These are phyloP conservation scores for Kuraishia borneana DNA, from an alignment of 805 yeast species.

Conservation along the genomic window DNA sequence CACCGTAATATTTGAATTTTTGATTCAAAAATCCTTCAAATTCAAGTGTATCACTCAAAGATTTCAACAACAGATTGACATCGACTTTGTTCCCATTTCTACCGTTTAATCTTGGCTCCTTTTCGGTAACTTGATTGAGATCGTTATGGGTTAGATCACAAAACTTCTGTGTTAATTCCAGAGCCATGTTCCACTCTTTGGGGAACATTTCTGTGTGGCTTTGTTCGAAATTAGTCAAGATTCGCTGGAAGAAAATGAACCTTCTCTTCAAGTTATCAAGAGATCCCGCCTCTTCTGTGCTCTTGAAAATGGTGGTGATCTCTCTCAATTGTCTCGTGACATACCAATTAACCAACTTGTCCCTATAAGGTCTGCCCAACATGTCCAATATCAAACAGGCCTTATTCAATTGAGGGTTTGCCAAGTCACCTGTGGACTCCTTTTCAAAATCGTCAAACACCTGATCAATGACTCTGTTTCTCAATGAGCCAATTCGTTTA, in stretches of 20 bases:
- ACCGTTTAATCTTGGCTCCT: constrained; percentile 21
- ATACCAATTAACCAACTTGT: constrained; percentile 63
- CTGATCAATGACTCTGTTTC: constrained; percentile 52
- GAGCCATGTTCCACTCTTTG: constrained; percentile 55
- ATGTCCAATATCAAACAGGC: constrained; percentile 68
- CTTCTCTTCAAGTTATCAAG: constrained; percentile 78
- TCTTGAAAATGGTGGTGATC: constrained; percentile 60
- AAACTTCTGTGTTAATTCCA: constrained; percentile 48
- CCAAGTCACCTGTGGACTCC: constrained; percentile 23
- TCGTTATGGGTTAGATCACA: constrained; percentile 64
- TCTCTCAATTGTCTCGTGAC: constrained; percentile 61
- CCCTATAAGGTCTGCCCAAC: constrained; percentile 43
- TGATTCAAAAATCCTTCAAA: constrained; percentile 68
- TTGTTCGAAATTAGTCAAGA: constrained; percentile 47
- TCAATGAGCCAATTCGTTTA: constrained; percentile 45
- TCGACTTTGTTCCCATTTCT: constrained; percentile 25
- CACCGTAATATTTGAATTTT: constrained; percentile 38
- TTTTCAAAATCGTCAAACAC: constrained; percentile 65
- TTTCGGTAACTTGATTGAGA: constrained; percentile 38
- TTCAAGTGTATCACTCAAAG: constrained; percentile 69
- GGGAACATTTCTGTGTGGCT: constrained; percentile 52
- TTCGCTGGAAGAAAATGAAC: constrained; percentile 68
- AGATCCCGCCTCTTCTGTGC: constrained; percentile 88
- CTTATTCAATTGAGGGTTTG: constrained; percentile 29
- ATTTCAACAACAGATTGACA: constrained; percentile 53